These are phyloP conservation scores for Pseudohyphozyma bogoriensis DNA, from an alignment of 768 basidiomycete genomes.

Conservation along the genomic window DNA sequence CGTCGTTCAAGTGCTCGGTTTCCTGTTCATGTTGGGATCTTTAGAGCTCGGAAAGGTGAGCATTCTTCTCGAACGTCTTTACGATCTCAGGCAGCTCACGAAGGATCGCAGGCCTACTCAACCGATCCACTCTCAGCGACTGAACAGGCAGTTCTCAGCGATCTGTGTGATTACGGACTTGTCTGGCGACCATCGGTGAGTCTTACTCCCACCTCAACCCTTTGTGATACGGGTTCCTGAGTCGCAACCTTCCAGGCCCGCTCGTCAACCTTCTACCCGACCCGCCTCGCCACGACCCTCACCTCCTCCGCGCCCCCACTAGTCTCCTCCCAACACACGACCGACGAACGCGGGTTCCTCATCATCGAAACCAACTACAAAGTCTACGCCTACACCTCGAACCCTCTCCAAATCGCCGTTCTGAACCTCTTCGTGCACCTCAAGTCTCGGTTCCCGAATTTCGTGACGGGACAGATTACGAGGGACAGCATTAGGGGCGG, in stretches of 20 bases:
- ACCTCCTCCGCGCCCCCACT: conserved; percentile 74
- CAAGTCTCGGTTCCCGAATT: conserved; percentile 89
- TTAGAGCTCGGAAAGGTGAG: conserved; percentile 84
- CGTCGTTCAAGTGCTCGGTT: conserved; percentile 81
- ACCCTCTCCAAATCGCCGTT: conserved; percentile 90
- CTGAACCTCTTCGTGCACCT: conserved; percentile 85
- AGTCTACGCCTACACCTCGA: conserved; percentile 95
- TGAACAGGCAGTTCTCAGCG: conserved; percentile 76
- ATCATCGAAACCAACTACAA: conserved; percentile 97
- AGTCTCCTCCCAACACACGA: conserved; percentile 40
- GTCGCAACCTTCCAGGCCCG: conserved; percentile 43
- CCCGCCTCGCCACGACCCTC: conserved; percentile 83
- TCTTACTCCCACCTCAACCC: not conserved
- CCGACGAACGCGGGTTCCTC: conserved; percentile 62
- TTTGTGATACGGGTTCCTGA: too few species aligned
- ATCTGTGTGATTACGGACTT: conserved; percentile 88
- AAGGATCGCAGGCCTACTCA: conserved; percentile 73
- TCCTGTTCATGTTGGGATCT: conserved; percentile 93
- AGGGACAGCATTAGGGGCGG: conserved; percentile 92
- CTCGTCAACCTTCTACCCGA: conserved; percentile 80
- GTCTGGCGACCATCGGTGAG: conserved; percentile 63
- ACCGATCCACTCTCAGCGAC: conserved; percentile 66
- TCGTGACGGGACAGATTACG: conserved; percentile 91
- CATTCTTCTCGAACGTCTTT: conserved; percentile 11
- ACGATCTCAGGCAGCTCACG: too few species aligned